phyloP scores from a whole-genome alignment of 768 basidiomycete genomes.

The Serendipita sp. region DNA sequence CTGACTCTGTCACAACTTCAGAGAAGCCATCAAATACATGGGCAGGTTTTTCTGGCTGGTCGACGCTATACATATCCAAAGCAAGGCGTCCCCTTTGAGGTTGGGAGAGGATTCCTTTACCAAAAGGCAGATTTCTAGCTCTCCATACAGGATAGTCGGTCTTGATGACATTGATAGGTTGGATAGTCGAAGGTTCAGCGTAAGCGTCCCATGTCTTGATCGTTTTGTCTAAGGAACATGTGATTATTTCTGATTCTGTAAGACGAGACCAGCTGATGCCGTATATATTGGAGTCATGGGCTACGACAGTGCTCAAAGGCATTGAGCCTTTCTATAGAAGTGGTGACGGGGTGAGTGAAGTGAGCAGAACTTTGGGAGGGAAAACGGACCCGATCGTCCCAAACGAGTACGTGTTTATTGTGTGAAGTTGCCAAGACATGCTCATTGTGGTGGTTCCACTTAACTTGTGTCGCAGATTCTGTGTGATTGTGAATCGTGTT shows the following conservation, averaged over 20 bases:
- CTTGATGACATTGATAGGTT: constrained; percentile 38
- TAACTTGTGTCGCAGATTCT: constrained; percentile 89
- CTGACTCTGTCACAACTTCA: constrained; percentile 94
- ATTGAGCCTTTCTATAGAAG: constrained; percentile 66
- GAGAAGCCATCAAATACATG: constrained; percentile 75
- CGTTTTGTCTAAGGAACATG: constrained; percentile 87
- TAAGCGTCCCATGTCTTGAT: constrained; percentile 69
- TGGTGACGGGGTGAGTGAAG: neutral
- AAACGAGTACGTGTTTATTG: constrained; percentile 70
- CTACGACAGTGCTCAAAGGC: constrained; percentile 55
- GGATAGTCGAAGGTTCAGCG: constrained; percentile 13
- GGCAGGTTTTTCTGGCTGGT: constrained; percentile 34
- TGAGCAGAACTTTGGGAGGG: neutral
- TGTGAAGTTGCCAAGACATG: constrained; percentile 85
- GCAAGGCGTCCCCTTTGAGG: constrained; percentile 77
- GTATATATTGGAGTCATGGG: constrained; percentile 86
- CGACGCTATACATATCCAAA: constrained; percentile 64
- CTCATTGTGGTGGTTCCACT: constrained; percentile 84
- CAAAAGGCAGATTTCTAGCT: constrained; percentile 84
- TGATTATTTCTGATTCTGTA: constrained; percentile 63
- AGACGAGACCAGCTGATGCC: constrained; percentile 92
- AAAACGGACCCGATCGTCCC: constrained; percentile 74
- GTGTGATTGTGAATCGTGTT: neutral
- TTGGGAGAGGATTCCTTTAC: constrained; percentile 68
- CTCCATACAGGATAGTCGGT: constrained; percentile 91